Conservation (phyloP, 2,329 filamentous ascomycete species). For the Leptosphaerulina australis region DNA sequence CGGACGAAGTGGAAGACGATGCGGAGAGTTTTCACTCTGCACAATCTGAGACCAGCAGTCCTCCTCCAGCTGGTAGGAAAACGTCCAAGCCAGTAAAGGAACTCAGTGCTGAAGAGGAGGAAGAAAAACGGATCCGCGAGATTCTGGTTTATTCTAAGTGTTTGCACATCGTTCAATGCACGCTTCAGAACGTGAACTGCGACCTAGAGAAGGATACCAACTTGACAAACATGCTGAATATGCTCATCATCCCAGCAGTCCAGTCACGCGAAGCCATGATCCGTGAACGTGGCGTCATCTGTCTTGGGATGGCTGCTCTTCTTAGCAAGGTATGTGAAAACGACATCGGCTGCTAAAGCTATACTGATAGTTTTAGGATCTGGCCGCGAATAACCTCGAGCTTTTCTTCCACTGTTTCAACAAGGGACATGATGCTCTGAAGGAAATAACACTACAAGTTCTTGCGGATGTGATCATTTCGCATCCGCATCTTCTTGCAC, state of each 20-base stretch:
- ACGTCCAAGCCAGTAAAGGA: constrained; percentile 44
- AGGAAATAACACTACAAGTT: constrained; percentile 89
- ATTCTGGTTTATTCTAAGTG: constrained; percentile 99
- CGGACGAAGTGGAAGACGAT: constrained; percentile 50
- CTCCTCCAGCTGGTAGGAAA: constrained; percentile 55
- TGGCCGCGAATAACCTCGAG: constrained; percentile 88
- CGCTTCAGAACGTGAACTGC: constrained; percentile 90
- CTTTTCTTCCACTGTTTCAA: constrained; percentile 96
- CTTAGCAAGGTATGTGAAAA: constrained; percentile 72
- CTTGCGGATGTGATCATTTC: constrained; percentile 91
- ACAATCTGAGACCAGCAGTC: constrained; percentile 76
- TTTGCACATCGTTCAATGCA: constrained; percentile 94
- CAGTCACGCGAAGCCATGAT: constrained; percentile 92
- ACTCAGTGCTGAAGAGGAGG: constrained; percentile 58
- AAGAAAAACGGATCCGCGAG: constrained; percentile 80
- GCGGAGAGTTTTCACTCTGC: constrained; percentile 88
- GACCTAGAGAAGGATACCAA: constrained; percentile 88
- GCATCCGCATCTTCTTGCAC: constrained; percentile 79
- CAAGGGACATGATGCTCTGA: constrained; percentile 87
- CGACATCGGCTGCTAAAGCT: not conserved
- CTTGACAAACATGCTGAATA: constrained; percentile 97
- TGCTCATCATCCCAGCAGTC: constrained; percentile 92
- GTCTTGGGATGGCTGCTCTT: constrained; percentile 87
- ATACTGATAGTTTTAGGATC: constrained; percentile 57
- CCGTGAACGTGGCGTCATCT: constrained; percentile 85